Evolutionary conservation across 2,329 filamentous ascomycete genomes (phyloP).

Genomic region (Nothophaeocryptopus gaeumannii): DNA sequence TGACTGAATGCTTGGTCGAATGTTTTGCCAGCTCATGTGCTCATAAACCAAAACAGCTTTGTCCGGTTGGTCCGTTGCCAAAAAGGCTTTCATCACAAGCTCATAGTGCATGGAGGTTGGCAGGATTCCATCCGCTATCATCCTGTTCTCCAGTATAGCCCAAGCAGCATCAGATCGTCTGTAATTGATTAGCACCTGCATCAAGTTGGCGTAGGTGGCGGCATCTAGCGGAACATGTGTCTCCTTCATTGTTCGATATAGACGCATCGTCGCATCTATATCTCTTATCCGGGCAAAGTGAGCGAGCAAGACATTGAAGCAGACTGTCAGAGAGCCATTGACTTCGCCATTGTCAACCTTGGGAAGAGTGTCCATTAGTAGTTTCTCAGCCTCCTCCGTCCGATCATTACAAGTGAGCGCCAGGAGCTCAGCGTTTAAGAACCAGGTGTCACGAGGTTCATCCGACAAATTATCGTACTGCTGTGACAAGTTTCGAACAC

Average conservation of each 20-base stretch:
- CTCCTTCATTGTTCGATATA: constrained; percentile 56
- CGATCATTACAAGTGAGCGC: constrained; percentile 55
- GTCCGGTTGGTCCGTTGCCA: constrained; percentile 40
- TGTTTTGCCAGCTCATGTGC: constrained; percentile 40
- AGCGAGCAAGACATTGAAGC: constrained; percentile 77
- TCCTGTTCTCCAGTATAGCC: constrained; percentile 51
- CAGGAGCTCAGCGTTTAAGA: constrained; percentile 65
- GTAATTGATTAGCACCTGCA: constrained; percentile 55
- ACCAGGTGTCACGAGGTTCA: constrained; percentile 53
- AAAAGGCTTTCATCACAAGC: constrained; percentile 52
- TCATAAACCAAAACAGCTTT: constrained; percentile 52
- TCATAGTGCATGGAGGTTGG: constrained; percentile 53
- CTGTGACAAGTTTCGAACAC: constrained; percentile 63
- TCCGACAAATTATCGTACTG: constrained; percentile 55
- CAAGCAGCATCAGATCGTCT: constrained; percentile 56
- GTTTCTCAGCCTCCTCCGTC: constrained; percentile 41
- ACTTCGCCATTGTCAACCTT: constrained; percentile 42
- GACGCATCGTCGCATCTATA: constrained; percentile 50
- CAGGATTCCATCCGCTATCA: constrained; percentile 47
- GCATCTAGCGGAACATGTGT: constrained; percentile 52
- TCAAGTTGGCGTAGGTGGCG: constrained; percentile 60
- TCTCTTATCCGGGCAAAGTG: constrained; percentile 66
- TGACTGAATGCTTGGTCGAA: constrained; percentile 37
- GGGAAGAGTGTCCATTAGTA: constrained; percentile 56
- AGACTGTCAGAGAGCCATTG: constrained; percentile 54